Percentiles rank a stretch among this genome's conserved stretches.
These are phyloP conservation scores for Phialophora expanda DNA, from an alignment of 2,329 filamentous ascomycete genomes.

Conservation along the genomic window DNA sequence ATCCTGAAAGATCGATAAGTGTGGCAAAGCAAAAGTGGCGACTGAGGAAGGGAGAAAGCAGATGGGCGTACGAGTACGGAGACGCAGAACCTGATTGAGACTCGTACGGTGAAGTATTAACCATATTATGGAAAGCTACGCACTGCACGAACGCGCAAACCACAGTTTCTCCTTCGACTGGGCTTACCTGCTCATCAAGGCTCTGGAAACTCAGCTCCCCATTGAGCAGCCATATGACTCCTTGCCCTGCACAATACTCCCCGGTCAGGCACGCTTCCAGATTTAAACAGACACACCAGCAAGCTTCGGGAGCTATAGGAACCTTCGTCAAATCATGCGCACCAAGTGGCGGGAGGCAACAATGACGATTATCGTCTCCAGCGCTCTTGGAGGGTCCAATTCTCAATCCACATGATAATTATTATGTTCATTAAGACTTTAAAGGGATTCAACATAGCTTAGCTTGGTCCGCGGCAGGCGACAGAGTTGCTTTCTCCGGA, in stretches of 20 bases:
- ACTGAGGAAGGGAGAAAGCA: not conserved
- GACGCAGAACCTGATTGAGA: not conserved
- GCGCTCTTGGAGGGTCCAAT: not conserved
- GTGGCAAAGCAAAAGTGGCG: not conserved
- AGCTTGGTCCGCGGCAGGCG: not conserved
- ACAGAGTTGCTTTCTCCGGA: not conserved
- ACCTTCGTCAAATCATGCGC: no score
- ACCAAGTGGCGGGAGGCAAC: no score
- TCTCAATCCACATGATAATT: not conserved
- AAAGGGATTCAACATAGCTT: not conserved
- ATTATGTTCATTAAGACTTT: not conserved
- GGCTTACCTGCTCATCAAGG: not conserved
- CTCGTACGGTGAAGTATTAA: not conserved
- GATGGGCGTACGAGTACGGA: not conserved
- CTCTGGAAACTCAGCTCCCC: no score
- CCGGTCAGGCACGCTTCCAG: no score
- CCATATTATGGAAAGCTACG: no score
- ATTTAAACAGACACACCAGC: no score
- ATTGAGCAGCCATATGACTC: not conserved
- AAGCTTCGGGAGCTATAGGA: no score
- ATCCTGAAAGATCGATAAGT: not conserved
- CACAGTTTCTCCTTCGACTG: not conserved
- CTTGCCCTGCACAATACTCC: no score
- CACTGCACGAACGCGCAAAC: no score
- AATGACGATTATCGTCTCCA: not conserved